phyloP scores from a whole-genome alignment of 2,329 filamentous ascomycete species.

The Aspergillus versicolor region DNA sequence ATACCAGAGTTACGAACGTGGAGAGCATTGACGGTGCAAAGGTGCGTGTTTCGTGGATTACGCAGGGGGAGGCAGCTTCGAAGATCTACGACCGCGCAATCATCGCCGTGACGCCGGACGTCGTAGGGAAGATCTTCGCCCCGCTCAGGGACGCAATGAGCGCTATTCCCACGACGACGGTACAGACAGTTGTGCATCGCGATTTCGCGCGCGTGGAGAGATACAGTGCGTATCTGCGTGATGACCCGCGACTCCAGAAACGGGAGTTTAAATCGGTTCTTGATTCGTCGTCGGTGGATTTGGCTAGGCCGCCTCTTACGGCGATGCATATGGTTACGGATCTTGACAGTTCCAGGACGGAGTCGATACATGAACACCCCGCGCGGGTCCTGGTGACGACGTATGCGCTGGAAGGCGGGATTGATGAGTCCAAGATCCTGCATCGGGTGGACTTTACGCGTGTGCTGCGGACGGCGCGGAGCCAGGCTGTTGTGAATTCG shows the following conservation, averaged over 20 bases:
- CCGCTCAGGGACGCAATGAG: constrained; percentile 44
- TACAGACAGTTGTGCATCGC: constrained; percentile 51
- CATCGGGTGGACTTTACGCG: constrained; percentile 52
- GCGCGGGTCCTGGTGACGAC: constrained; percentile 56
- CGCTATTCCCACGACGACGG: constrained; percentile 30
- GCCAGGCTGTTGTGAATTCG: constrained; percentile 29
- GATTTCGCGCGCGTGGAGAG: constrained; percentile 22
- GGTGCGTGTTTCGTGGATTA: not conserved
- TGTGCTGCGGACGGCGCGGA: constrained; percentile 52
- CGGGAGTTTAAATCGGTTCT: not conserved
- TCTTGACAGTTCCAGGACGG: constrained; percentile 42
- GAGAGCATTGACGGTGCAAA: not conserved
- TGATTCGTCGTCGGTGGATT: not conserved
- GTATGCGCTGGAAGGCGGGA: constrained; percentile 43
- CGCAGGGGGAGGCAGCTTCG: constrained; percentile 11
- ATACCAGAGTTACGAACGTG: constrained; percentile 12
- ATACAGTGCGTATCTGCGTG: not conserved
- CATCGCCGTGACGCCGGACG: constrained; percentile 57
- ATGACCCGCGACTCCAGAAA: not conserved
- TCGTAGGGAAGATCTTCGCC: constrained; percentile 50
- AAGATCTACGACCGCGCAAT: constrained; percentile 38
- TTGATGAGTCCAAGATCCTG: constrained; percentile 43
- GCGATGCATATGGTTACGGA: constrained; percentile 12
- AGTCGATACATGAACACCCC: constrained; percentile 54
- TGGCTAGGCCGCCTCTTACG: not conserved